Conservation (phyloP, 208 protist genomes). For the Acanthamoeba healyi region DNA sequence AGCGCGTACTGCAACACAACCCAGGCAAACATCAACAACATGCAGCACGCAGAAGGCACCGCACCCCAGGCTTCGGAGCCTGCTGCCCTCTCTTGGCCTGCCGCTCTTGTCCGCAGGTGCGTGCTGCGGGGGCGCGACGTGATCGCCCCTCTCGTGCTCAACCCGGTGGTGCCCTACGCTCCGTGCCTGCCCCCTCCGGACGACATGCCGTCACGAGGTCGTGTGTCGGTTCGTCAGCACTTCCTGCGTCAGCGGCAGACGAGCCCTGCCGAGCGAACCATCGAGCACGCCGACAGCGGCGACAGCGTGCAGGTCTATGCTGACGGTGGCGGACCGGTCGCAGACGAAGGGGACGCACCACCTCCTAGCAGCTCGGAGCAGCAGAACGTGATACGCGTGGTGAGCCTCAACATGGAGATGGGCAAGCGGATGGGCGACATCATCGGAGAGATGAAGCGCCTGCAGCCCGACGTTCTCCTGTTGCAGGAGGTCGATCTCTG, state of each 20-base stretch:
- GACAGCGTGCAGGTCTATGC: too few relatives aligned
- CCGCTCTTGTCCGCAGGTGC: too few relatives aligned
- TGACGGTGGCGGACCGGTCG: too few relatives aligned
- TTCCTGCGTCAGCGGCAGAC: neutral
- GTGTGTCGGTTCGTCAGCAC: neutral
- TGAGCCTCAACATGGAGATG: constrained; percentile 33
- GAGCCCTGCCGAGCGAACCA: neutral
- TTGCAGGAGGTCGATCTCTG: neutral
- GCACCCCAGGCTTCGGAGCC: too few relatives aligned
- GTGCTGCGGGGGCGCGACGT: neutral
- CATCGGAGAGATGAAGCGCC: neutral
- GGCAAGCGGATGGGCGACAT: neutral
- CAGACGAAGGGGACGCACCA: too few relatives aligned
- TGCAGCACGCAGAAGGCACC: too few relatives aligned
- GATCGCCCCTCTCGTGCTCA: neutral
- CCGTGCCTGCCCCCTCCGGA: neutral
- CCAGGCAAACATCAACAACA: too few relatives aligned
- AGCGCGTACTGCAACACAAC: too few relatives aligned
- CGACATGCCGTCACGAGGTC: neutral
- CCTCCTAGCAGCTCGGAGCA: too few relatives aligned
- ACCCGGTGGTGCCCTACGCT: neutral
- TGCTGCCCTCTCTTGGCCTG: too few relatives aligned
- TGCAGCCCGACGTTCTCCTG: neutral
- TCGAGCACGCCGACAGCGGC: too few relatives aligned
- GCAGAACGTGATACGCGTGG: neutral